Percentiles rank a stretch among this genome's conserved stretches.
These are phyloP conservation scores for Leccinum fibrillosum DNA, from an alignment of 768 basidiomycete species.

Conservation along the genomic window DNA sequence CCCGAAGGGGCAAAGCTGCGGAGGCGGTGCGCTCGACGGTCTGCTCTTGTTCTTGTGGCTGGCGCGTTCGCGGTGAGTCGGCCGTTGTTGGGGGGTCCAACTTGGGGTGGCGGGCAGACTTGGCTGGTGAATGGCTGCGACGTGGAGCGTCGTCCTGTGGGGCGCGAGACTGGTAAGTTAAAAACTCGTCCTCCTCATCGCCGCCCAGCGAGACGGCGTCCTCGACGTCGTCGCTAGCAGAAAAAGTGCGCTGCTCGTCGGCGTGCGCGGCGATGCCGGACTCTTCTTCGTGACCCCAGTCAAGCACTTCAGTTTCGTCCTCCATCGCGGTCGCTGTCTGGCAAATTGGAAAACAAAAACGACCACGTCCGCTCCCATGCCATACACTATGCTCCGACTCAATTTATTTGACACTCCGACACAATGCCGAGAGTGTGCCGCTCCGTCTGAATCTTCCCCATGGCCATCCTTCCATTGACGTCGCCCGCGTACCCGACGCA, in stretches of 20 bases:
- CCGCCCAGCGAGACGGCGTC: slow-evolving; percentile 71
- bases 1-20: slow-evolving; percentile 20
- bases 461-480: slow-evolving; percentile 34
- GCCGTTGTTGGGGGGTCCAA: slow-evolving; percentile 11
- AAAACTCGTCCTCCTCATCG: slow-evolving; percentile 65
- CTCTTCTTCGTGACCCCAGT: slow-evolving; percentile 63
- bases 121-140: slow-evolving; percentile 19
- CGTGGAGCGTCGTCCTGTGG: slow-evolving; percentile 17
- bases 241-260: slow-evolving; percentile 34
- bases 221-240: slow-evolving; percentile 44
- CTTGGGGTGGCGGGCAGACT: slow-evolving; percentile 9
- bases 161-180: slow-evolving; percentile 39
- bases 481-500: slow-evolving; percentile 25
- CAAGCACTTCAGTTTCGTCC: slow-evolving; percentile 65
- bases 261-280: slow-evolving; percentile 39
- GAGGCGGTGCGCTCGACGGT: slow-evolving; percentile 12
- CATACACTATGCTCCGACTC: slow-evolving; percentile 9
- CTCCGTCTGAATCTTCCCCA: slow-evolving; percentile 4
- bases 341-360: slow-evolving; percentile 1
- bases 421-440: slow-evolving; percentile 23
- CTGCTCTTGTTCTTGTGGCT: slow-evolving; percentile 7
- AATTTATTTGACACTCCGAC: slow-evolving; percentile 17
- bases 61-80: slow-evolving; percentile 3
- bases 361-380: slow-evolving; percentile 10
- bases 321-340: slow-evolving; percentile 42